Conservation (phyloP, 2,329 filamentous ascomycete species). For the Dactylellina parvicollis region DNA sequence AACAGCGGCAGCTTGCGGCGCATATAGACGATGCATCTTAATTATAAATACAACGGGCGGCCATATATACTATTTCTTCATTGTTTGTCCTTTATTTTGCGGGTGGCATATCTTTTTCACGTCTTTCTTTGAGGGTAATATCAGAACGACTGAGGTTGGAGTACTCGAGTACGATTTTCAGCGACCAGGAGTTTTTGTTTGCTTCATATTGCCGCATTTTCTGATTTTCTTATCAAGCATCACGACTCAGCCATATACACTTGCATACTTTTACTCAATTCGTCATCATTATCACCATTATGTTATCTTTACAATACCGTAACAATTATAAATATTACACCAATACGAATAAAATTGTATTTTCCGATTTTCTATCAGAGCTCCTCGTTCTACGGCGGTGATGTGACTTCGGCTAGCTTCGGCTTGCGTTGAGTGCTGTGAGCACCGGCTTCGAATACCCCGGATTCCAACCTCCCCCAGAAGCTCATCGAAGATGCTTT, state of each 20-base stretch:
- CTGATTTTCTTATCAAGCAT: conserved; percentile 7
- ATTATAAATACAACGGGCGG: conserved; percentile 17
- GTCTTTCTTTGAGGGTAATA: background rate
- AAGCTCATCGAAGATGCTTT: conserved; percentile 5
- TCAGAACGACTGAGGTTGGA: background rate
- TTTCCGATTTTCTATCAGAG: background rate
- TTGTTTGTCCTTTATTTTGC: conserved; percentile 5
- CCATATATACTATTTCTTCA: background rate
- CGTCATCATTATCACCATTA: conserved; percentile 6
- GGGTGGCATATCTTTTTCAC: conserved; percentile 28
- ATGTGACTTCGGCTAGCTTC: conserved; percentile 42
- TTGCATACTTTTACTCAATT: conserved; percentile 12
- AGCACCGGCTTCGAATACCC: conserved; percentile 35
- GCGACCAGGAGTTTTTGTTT: conserved; percentile 50
- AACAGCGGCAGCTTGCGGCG: conserved; percentile 17
- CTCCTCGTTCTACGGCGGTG: background rate
- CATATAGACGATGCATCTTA: conserved; percentile 6
- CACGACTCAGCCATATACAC: conserved; percentile 22
- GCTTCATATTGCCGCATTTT: background rate
- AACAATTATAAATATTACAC: background rate
- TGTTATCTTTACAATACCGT: background rate
- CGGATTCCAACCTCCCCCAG: conserved; percentile 28
- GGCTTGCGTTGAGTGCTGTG: conserved; percentile 41
- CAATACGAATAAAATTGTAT: background rate
- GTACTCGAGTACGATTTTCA: conserved; percentile 12